A percentile compares a stretch with the other conserved stretches of the same genome.
These are phyloP conservation scores for Clausena lansium DNA, from an alignment of 345 rosid species.

Conservation along the genomic window DNA sequence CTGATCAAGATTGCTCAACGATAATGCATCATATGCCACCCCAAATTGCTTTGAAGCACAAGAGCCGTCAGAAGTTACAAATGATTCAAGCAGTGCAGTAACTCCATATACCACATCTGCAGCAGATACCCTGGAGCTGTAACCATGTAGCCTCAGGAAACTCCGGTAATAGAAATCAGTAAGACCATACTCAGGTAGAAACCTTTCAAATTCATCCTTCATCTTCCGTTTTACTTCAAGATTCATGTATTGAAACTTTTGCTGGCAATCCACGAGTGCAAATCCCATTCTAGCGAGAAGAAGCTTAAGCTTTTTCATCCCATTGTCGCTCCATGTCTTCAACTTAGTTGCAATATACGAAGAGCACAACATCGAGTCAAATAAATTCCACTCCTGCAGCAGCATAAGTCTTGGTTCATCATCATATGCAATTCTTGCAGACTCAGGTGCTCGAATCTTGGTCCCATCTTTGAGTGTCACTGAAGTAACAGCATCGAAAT, in stretches of 20 bases:
- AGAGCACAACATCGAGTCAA: constrained; percentile 95
- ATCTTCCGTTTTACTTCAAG: constrained; percentile 77
- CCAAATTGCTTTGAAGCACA: constrained; percentile 95
- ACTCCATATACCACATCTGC: constrained; percentile 97
- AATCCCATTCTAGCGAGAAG: constrained; percentile 97
- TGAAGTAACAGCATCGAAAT: constrained; percentile 68
- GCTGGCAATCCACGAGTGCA: constrained; percentile 90
- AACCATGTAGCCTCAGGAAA: constrained; percentile 81
- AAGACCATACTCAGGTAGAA: constrained; percentile 88
- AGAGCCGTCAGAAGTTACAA: constrained; percentile 61
- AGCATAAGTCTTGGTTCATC: constrained; percentile 93
- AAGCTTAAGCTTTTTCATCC: constrained; percentile 90
- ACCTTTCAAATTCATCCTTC: constrained; percentile 85
- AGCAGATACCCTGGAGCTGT: constrained; percentile 91
- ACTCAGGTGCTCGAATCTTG: constrained; percentile 80
- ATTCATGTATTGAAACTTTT: constrained; percentile 96
- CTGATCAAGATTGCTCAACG: constrained; percentile 70
- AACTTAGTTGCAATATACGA: constrained; percentile 79
- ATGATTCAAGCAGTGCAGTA: constrained; percentile 95
- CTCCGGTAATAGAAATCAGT: constrained; percentile 84
- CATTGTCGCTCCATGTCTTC: constrained; percentile 97
- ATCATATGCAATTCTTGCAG: constrained; percentile 83
- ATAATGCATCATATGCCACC: constrained; percentile 87
- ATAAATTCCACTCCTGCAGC: constrained; percentile 88
- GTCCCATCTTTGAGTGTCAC: constrained; percentile 92